Conservation (phyloP, 2,329 filamentous ascomycete genomes). For the Fusarium beomiforme region DNA sequence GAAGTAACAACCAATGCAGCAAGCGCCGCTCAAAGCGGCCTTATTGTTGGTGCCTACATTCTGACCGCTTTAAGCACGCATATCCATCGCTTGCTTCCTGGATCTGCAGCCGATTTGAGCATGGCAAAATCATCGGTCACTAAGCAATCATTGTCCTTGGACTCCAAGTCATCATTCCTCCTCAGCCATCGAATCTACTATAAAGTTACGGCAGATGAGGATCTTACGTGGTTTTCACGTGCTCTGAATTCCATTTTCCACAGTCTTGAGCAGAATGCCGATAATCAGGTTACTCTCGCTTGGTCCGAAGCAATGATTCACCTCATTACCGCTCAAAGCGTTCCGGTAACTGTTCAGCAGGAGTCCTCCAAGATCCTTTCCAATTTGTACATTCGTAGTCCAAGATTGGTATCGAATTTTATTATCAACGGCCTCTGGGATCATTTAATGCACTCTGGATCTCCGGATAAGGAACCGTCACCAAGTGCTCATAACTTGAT, state of each 20-base stretch:
- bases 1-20: conserved; percentile 83
- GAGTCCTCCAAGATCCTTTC: conserved; percentile 71
- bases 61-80: conserved; percentile 71
- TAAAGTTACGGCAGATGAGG: conserved; percentile 78
- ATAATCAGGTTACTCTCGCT: conserved; percentile 64
- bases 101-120: conserved; percentile 55
- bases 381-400: conserved; percentile 69
- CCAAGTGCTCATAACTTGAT: conserved; percentile 72
- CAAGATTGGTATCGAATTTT: conserved; percentile 67
- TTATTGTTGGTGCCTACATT: conserved; percentile 83
- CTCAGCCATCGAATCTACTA: conserved; percentile 86
- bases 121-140: conserved; percentile 69
- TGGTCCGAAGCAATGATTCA: conserved; percentile 93
- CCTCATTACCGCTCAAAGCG: conserved; percentile 70
- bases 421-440: conserved; percentile 81
- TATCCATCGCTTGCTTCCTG: conserved; percentile 64
- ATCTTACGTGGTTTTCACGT: conserved; percentile 79
- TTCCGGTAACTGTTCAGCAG: conserved; percentile 71
- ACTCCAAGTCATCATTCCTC: conserved; percentile 88
- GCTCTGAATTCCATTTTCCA: conserved; percentile 72
- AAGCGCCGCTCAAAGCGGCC: conserved; percentile 81
- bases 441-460: conserved; percentile 75
- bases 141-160: conserved; percentile 72
- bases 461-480: conserved; percentile 82
- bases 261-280: conserved; percentile 60